Base-by-base conservation (phyloP, 2,329 filamentous ascomycete species). In the Fonsecaea multimorphosa region DNA sequence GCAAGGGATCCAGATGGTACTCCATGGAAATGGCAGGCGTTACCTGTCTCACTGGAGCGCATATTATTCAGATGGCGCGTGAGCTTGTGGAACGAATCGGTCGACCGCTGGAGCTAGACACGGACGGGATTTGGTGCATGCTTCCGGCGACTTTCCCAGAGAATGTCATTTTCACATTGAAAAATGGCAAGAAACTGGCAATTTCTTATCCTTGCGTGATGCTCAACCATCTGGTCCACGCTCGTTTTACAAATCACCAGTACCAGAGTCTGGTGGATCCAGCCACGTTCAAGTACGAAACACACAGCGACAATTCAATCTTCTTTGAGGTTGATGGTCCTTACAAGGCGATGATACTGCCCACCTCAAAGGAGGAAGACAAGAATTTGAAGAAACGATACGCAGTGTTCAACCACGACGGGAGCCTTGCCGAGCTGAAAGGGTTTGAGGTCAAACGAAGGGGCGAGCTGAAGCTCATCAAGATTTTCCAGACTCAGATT, bases 371-470 rank as follows among this genome's bases (percentile, higher is more conserved):
- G 76, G 95, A 99, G 76, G 95, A 98, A 78, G 94, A 98, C 81
- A 99, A 98, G 83, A 99, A 99, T 78, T 84, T 99, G 85, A 99
- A 99, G 83, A 99, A 99, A 81, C 89, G 95, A 75, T 99, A 99
- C 76, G 95, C 96, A 46, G 95, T 99, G 3, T 99, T 99, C 86
- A 99, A 99, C 74, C 91, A 98, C 68, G 95, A 99, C 73, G 95
- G 96, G 44, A 96, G 90, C 77, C 83, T 99, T 59, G 95, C 95
- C 14, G 95, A 99, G 76, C 78, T 99, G 75, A 99, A 99, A 76
- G 95, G 95, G 5, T 99, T 99, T 75, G 95, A 99, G 75, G 89
- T 99, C 71, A 99, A 99, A 83, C 89, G 95, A 76, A 87, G 95
- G 86, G 95, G 95, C 83, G 95, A 99, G 80, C 82, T 99, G 72